Evolutionary conservation across 164 flowering plant species (phyloP).

Genomic region (Cinnamomum micranthum): DNA sequence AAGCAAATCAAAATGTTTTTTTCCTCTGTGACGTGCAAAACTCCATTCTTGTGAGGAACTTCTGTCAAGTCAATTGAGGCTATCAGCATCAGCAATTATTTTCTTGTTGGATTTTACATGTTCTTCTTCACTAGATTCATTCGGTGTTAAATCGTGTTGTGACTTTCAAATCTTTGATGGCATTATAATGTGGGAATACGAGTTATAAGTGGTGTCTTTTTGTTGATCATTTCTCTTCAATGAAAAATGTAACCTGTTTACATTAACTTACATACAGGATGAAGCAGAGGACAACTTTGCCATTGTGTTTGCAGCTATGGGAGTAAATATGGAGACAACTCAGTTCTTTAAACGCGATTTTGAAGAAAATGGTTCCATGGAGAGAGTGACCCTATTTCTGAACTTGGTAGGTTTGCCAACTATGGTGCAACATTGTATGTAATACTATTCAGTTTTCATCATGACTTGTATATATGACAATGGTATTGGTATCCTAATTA

Average conservation of each 20-base stretch:
- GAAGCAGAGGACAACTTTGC: conserved; percentile 95
- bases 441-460: background rate
- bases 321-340: conserved; percentile 99
- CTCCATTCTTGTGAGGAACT: background rate
- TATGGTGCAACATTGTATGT: too few species aligned
- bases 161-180: too few species aligned
- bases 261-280: conserved; percentile 47
- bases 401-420: conserved; percentile 55
- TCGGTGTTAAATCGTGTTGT: too few species aligned
- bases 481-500: background rate
- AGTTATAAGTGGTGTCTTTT: too few species aligned
- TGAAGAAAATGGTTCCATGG: conserved; percentile 99
- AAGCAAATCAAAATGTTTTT: background rate
- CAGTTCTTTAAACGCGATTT: conserved; percentile 99
- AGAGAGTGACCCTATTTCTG: conserved; percentile 92
- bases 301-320: conserved; percentile 99
- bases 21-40: background rate
- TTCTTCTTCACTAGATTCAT: too few species aligned
- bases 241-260: background rate
- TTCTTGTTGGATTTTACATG: too few species aligned
- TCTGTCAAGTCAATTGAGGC: background rate
- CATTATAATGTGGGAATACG: too few species aligned
- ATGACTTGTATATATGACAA: background rate
- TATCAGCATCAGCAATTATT: too few species aligned
- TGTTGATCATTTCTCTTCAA: too few species aligned